These are phyloP conservation scores for Teunomyces tritomae DNA, from an alignment of 805 yeast species.

Conservation along the genomic window DNA sequence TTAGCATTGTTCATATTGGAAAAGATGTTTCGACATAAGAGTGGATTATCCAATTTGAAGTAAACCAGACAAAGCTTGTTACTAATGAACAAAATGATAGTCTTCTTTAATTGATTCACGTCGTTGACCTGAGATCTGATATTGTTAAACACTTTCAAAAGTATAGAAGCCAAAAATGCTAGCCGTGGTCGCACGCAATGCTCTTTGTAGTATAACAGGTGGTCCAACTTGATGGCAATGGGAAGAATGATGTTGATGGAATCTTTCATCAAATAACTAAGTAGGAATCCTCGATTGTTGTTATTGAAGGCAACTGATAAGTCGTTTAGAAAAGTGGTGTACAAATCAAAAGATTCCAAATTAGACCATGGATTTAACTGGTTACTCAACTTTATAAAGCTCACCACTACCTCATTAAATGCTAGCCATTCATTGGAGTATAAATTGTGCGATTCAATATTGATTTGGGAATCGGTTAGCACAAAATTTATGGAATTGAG, in stretches of 20 bases:
- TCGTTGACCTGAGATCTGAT: constrained; percentile 48
- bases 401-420: constrained; percentile 41
- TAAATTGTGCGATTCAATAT: constrained; percentile 22
- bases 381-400: constrained; percentile 48
- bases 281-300: constrained; percentile 35
- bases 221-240: constrained; percentile 39
- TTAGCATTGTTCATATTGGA: constrained; percentile 56
- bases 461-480: constrained; percentile 6
- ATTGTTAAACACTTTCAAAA: constrained; percentile 59
- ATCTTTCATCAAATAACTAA: constrained; percentile 35
- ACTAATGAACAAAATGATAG: constrained; percentile 53
- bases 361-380: constrained; percentile 54
- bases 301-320: constrained; percentile 50
- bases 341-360: constrained; percentile 53
- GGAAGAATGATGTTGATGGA: constrained; percentile 43
- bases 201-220: constrained; percentile 42
- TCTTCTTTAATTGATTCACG: constrained; percentile 40
- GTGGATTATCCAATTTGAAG: constrained; percentile 52
- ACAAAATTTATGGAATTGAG: constrained; percentile 14
- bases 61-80: constrained; percentile 54
- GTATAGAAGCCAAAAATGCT: constrained; percentile 49
- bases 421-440: constrained; percentile 43
- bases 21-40: constrained; percentile 59
- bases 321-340: constrained; percentile 45
- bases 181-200: constrained; percentile 42